Evolutionary conservation across 305 asterid genomes (phyloP).

Genomic region (Coffea humblotiana): DNA sequence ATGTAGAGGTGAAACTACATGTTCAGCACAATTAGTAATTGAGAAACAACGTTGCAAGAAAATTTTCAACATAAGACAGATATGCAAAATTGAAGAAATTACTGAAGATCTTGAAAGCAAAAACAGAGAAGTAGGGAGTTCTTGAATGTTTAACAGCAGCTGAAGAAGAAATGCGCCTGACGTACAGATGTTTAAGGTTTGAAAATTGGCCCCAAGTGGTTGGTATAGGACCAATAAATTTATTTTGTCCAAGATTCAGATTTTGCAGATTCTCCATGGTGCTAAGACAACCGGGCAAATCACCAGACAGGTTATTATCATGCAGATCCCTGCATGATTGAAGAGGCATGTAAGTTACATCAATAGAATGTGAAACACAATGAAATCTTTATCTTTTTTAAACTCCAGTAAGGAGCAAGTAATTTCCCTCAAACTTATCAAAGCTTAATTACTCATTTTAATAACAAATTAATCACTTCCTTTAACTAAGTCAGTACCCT

Average conservation of each 20-base stretch:
- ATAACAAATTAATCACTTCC: background rate
- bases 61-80: background rate
- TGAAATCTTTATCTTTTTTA: background rate
- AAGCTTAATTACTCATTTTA: background rate
- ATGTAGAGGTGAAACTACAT: slow-evolving; percentile 13
- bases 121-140: slow-evolving; percentile 1
- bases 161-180: background rate
- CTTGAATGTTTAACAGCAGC: background rate
- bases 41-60: background rate
- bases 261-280: slow-evolving; percentile 55
- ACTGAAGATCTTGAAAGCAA: background rate
- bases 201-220: slow-evolving; percentile 63
- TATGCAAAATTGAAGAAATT: background rate
- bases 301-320: slow-evolving; percentile 62
- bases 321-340: slow-evolving; percentile 64
- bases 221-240: slow-evolving; percentile 75
- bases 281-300: slow-evolving; percentile 65
- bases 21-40: background rate
- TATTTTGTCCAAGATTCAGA: slow-evolving; percentile 69
- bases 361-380: background rate
- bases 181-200: slow-evolving; percentile 70
- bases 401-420: background rate
- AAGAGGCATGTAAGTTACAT: background rate
- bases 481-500: background rate
- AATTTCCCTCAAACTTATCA: background rate